Evolutionary conservation across 2,329 filamentous ascomycete species (phyloP).

Genomic region (Exophiala bonariae): DNA sequence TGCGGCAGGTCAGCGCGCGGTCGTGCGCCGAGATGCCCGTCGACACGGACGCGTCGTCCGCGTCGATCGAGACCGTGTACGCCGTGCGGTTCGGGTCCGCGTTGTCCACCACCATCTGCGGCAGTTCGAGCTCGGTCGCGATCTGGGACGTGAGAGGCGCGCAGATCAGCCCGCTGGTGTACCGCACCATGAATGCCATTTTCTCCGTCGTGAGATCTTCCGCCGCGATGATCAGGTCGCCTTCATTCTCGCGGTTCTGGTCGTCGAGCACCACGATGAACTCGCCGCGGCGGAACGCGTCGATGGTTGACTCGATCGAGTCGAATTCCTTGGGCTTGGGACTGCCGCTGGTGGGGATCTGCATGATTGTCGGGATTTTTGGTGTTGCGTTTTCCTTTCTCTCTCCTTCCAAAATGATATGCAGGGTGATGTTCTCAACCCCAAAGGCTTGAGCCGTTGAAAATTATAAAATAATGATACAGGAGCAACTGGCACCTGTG

Average conservation of each 20-base stretch:
- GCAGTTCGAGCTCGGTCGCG: slow-evolving; percentile 71
- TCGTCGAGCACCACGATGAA: slow-evolving; percentile 97
- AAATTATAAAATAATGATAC: too few species aligned
- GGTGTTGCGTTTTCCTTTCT: neutral
- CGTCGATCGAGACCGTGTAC: slow-evolving; percentile 89
- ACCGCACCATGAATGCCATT: slow-evolving; percentile 93
- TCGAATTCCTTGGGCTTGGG: slow-evolving; percentile 29
- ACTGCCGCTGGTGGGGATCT: slow-evolving; percentile 7
- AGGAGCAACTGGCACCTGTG: too few species aligned
- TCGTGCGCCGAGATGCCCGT: slow-evolving; percentile 92
- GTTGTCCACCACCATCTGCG: slow-evolving; percentile 79
- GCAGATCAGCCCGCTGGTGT: slow-evolving; percentile 88
- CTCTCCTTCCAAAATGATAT: neutral
- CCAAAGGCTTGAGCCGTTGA: too few species aligned
- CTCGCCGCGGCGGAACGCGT: slow-evolving; percentile 58
- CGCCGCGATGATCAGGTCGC: slow-evolving; percentile 94
- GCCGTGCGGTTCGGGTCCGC: slow-evolving; percentile 84
- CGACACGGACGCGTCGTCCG: slow-evolving; percentile 68
- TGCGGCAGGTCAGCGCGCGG: slow-evolving; percentile 76
- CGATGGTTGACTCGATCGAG: slow-evolving; percentile 32
- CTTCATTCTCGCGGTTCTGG: slow-evolving; percentile 92
- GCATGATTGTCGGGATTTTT: slow-evolving; percentile 6
- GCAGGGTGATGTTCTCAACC: neutral
- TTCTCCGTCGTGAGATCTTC: slow-evolving; percentile 80
- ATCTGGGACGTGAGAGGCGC: slow-evolving; percentile 72